Evolutionary conservation across 2,329 filamentous ascomycete species (phyloP), one percentile per base, ranked within the genome.

Genomic region (Penicillium capsulatum): DNA sequence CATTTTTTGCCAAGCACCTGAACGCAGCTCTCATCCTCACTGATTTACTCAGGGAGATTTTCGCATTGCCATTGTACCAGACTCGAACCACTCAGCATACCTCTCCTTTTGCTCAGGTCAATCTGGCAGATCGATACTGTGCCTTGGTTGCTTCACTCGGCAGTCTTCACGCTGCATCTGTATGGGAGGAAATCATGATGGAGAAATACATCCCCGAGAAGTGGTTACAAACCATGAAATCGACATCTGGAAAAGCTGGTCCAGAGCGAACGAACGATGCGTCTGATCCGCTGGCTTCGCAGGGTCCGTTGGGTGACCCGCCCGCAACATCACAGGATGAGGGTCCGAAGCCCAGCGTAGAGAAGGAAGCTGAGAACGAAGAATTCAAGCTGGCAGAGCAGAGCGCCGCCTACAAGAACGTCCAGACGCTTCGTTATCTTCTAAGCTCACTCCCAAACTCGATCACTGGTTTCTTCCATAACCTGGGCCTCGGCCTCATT

Each of bases 401-500:
- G 26, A 54, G 56, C 20, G 61, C 69, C 20, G 65, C 71, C 31
- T 82, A 83, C 61, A 80, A 84, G 59, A 98, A 97, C 61, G 88
- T 84, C 28, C 80, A 84, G 58, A 83, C 79, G 9, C 73, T 97
- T 31, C 79, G 84, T 26, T 83, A 82, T 50, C 71, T 97, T 8
- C 74, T 97, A 9, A 83, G 84, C 54, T 83, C 86, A 22, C 77
- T 94, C 53, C 82, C 90, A 15, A 81, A 81, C 7, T 83, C 83
- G 3, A 84, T 90, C n/a, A 84, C 87, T 13, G 83, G 85, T 0
- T 85, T 97, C 52, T 84, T 95, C 59, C 87, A 94, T 57, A 83
- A 81, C 1, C 71, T 97, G 30, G 91, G 91, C 9, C 92, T 88
- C 62, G 79, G 84, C 11, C 71, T 97, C 15, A 74, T 94, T 3